phyloP scores from a whole-genome alignment of 345 rosid species.

The Acer yangbiense region DNA sequence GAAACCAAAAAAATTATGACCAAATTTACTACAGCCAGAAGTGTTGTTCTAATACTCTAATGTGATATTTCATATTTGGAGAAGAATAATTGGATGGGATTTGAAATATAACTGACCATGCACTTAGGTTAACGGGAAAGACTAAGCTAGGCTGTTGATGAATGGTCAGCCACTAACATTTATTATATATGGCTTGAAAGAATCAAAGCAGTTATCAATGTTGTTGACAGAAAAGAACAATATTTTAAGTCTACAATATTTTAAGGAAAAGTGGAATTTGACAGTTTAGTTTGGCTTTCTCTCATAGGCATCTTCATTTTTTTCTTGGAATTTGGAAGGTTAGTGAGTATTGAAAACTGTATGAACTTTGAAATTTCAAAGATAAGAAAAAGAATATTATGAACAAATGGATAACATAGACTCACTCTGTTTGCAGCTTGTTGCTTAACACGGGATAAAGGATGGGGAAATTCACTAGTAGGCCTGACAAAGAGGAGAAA shows the following conservation, averaged over 20 bases:
- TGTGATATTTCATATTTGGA: background rate
- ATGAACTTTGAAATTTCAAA: background rate
- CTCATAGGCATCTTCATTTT: background rate
- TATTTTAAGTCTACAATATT: background rate
- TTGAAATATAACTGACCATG: background rate
- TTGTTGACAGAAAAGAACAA: background rate
- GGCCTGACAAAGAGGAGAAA: slow-evolving; percentile 37
- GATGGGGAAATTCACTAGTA: slow-evolving; percentile 63
- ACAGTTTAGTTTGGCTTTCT: background rate
- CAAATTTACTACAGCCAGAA: background rate
- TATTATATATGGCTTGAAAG: background rate
- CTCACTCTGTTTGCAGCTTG: slow-evolving; percentile 49
- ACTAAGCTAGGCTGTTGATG: slow-evolving; percentile 1
- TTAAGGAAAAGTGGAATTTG: background rate
- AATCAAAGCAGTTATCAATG: background rate
- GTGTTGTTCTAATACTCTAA: background rate
- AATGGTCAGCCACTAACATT: background rate
- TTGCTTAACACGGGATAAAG: slow-evolving; percentile 57
- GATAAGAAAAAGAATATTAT: background rate
- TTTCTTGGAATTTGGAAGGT: background rate
- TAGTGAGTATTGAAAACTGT: no score
- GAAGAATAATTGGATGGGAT: background rate
- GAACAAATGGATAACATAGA: slow-evolving; percentile 10
- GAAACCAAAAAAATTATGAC: background rate
- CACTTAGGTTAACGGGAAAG: background rate